Evolutionary conservation across 2,329 filamentous ascomycete species (phyloP).

Genomic region (Sclerotinia glacialis): DNA sequence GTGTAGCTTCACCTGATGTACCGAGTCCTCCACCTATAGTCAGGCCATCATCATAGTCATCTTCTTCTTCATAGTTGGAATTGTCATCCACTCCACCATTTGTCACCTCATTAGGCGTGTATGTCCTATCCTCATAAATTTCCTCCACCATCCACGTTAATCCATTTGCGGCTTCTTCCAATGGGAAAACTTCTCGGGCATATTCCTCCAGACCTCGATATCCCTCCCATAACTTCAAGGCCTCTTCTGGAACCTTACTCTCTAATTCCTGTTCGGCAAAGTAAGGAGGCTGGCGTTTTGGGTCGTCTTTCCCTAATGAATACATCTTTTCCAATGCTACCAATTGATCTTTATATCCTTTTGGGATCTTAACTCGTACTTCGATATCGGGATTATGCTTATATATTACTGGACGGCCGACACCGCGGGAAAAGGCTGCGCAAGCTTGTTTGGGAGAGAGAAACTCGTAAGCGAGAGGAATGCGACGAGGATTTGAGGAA

Average conservation of each 20-base stretch:
- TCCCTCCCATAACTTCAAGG: conserved; percentile 85
- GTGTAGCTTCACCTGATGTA: conserved; percentile 31
- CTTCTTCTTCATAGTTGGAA: conserved; percentile 40
- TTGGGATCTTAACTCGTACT: conserved; percentile 79
- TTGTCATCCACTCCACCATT: conserved; percentile 37
- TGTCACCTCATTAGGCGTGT: conserved; percentile 26
- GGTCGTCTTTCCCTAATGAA: conserved; percentile 46
- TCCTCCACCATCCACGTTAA: conserved; percentile 82
- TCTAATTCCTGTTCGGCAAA: conserved; percentile 59
- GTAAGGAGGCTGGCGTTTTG: conserved; percentile 56
- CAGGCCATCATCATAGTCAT: conserved; percentile 49
- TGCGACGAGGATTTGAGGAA: conserved; percentile 62
- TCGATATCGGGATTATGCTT: conserved; percentile 70
- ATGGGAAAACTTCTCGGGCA: conserved; percentile 85
- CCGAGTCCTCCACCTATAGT: conserved; percentile 33
- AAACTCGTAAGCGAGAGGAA: conserved; percentile 87
- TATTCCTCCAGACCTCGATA: conserved; percentile 91
- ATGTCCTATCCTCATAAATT: conserved; percentile 36
- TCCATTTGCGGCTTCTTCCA: conserved; percentile 93
- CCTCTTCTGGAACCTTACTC: conserved; percentile 66
- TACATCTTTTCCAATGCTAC: conserved; percentile 64
- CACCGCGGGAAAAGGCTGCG: conserved; percentile 71
- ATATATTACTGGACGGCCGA: conserved; percentile 77
- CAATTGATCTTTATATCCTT: conserved; percentile 85
- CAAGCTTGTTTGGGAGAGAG: conserved; percentile 82